A percentile compares a stretch with the other conserved stretches of the same genome.
Evolutionary conservation across 805 yeast genomes (phyloP).

Genomic region (Teunomyces gatunensis): DNA sequence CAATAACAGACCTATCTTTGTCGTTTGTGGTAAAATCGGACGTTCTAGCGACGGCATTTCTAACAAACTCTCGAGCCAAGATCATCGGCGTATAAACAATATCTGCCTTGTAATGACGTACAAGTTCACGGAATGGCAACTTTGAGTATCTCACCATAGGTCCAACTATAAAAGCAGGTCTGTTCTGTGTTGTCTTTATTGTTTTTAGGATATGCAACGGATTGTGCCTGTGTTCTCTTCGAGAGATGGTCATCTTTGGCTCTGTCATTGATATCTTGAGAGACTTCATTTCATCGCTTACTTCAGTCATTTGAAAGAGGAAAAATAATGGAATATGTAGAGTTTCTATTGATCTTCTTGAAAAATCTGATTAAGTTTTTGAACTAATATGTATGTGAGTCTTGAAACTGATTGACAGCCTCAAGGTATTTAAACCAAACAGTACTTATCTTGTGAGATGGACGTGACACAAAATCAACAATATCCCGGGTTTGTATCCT

Average conservation of each 20-base stretch:
- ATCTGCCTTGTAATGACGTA: constrained; percentile 68
- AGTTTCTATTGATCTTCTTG: no score
- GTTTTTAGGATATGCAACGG: constrained; percentile 34
- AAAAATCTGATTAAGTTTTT: no score
- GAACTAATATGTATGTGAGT: no score
- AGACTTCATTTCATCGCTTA: not conserved
- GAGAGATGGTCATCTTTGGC: constrained; percentile 3
- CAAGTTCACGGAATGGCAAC: constrained; percentile 82
- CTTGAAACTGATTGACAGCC: not conserved
- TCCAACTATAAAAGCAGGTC: constrained; percentile 53
- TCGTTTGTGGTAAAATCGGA: constrained; percentile 83
- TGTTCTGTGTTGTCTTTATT: constrained; percentile 18
- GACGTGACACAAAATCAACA: not conserved
- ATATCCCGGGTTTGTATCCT: not conserved
- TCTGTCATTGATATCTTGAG: not conserved
- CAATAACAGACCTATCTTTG: constrained; percentile 68
- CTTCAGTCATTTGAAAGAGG: not conserved
- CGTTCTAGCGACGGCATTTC: constrained; percentile 75
- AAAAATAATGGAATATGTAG: no score
- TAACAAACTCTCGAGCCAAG: constrained; percentile 88
- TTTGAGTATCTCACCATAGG: constrained; percentile 98
- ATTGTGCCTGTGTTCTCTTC: constrained; percentile 25
- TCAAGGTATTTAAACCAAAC: not conserved
- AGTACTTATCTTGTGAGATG: not conserved
- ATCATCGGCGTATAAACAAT: constrained; percentile 96